Conservation (phyloP, 805 yeast species). For the Ogataea dorogensis region DNA sequence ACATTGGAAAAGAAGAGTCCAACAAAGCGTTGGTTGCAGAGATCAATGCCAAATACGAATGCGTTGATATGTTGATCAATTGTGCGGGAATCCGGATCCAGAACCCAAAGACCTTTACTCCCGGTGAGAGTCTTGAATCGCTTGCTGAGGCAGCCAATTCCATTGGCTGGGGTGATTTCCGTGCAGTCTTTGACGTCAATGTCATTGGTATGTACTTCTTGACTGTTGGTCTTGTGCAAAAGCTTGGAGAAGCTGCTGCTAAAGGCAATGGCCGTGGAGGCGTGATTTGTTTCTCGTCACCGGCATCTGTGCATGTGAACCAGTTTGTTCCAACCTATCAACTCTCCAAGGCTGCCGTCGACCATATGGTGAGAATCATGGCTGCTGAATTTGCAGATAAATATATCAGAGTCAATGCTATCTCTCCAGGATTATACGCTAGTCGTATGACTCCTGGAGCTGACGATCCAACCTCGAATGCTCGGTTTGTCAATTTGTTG, state of each 20-base stretch:
- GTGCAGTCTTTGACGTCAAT: conserved; percentile 24
- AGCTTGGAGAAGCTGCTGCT: conserved; percentile 24
- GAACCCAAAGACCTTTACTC: conserved; percentile 16
- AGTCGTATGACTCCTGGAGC: conserved; percentile 26
- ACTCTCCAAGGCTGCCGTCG: conserved; percentile 22
- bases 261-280: conserved; percentile 26
- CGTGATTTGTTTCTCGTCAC: conserved; percentile 26
- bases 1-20: conserved; percentile 22
- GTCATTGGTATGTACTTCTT: conserved; percentile 27
- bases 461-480: conserved; percentile 23
- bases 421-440: conserved; percentile 25
- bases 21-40: conserved; percentile 19
- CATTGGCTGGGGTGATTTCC: conserved; percentile 23
- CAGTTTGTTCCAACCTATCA: conserved; percentile 28
- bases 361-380: conserved; percentile 29
- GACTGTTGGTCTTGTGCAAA: conserved; percentile 24
- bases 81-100: conserved; percentile 28
- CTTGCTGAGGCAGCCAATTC: conserved; percentile 23
- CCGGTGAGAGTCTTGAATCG: conserved; percentile 22
- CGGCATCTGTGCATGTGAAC: conserved; percentile 24
- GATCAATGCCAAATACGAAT: conserved; percentile 20
- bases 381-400: conserved; percentile 29
- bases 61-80: conserved; percentile 22
- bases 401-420: conserved; percentile 25
- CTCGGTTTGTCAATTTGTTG: conserved; percentile 19